Conservation (phyloP, 2,329 filamentous ascomycete genomes). For the Paraphoma sp. region DNA sequence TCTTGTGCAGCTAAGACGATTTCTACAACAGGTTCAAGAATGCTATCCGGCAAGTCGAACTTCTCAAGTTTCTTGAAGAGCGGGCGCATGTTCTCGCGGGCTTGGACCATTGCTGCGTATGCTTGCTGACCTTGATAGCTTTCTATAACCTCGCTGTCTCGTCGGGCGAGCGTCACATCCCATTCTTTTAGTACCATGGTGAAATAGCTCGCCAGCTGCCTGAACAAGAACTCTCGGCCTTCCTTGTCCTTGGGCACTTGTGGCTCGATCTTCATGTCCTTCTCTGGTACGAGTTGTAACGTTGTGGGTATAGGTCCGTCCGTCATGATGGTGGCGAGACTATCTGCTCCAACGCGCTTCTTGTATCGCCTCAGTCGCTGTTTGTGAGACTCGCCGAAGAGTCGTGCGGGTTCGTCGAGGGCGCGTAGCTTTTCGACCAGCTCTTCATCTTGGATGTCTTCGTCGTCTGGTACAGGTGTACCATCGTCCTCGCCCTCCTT, state of each 20-base stretch:
- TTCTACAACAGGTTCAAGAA: constrained; percentile 84
- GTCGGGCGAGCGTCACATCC: constrained; percentile 73
- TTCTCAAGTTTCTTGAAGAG: constrained; percentile 90
- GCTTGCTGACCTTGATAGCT: constrained; percentile 84
- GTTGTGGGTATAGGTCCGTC: constrained; percentile 87
- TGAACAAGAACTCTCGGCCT: constrained; percentile 74
- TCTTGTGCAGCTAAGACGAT: constrained; percentile 92
- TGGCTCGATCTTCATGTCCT: constrained; percentile 81
- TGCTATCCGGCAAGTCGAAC: constrained; percentile 76
- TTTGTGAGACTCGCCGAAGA: constrained; percentile 84
- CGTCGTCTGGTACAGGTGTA: constrained; percentile 51
- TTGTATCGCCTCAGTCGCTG: constrained; percentile 74
- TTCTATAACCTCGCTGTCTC: constrained; percentile 65
- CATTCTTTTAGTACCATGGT: constrained; percentile 94
- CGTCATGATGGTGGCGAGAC: constrained; percentile 59
- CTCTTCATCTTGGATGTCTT: constrained; percentile 75
- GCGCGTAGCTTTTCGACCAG: constrained; percentile 71
- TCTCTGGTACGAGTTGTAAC: constrained; percentile 78
- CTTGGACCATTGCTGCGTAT: constrained; percentile 83
- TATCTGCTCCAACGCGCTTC: constrained; percentile 60
- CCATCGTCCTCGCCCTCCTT: constrained; percentile 54
- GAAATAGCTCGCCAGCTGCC: constrained; percentile 94
- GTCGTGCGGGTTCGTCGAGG: constrained; percentile 72
- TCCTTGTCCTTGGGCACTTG: constrained; percentile 68
- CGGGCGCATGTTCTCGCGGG: constrained; percentile 84